Percentiles rank a stretch among this genome's conserved stretches.
Evolutionary conservation across 176 grass and related monocot species (phyloP).

Genomic region (Chloris gayana): DNA sequence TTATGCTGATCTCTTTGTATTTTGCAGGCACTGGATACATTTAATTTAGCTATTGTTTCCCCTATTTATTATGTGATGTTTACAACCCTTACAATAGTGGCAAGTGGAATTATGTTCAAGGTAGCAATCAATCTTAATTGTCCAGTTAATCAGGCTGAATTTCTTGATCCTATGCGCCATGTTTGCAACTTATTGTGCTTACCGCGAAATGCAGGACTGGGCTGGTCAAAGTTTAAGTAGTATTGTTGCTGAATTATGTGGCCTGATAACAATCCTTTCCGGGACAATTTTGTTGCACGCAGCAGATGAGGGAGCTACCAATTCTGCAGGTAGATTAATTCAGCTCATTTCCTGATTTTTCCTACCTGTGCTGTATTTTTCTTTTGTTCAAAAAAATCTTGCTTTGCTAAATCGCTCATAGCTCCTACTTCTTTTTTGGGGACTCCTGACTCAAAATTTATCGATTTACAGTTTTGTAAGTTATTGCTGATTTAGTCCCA

Average conservation of each 20-base stretch:
- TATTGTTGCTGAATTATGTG: constrained; percentile 90
- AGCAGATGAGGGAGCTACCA: constrained; percentile 62
- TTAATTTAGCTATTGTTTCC: constrained; percentile 89
- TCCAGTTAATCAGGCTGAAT: constrained; percentile 19
- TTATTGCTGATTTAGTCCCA: background rate
- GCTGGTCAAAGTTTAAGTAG: constrained; percentile 76
- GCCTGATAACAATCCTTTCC: constrained; percentile 85
- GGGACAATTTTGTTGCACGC: constrained; percentile 88
- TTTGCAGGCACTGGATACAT: constrained; percentile 91
- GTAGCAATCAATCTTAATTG: constrained; percentile 32
- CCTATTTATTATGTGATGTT: constrained; percentile 98
- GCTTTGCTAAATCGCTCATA: background rate
- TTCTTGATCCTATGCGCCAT: constrained; percentile 14
- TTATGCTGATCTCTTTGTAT: constrained; percentile 29
- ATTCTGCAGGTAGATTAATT: constrained; percentile 50
- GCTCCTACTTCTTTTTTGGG: background rate
- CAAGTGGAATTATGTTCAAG: constrained; percentile 99
- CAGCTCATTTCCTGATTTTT: background rate
- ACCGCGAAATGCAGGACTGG: constrained; percentile 67
- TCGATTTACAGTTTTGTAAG: background rate
- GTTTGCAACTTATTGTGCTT: constrained; percentile 29
- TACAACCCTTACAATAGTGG: constrained; percentile 88
- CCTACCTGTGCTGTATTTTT: background rate
- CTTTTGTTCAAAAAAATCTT: background rate
- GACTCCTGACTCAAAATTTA: background rate